Base-by-base conservation (phyloP, 805 yeast species). In the Torulaspora franciscae region DNA sequence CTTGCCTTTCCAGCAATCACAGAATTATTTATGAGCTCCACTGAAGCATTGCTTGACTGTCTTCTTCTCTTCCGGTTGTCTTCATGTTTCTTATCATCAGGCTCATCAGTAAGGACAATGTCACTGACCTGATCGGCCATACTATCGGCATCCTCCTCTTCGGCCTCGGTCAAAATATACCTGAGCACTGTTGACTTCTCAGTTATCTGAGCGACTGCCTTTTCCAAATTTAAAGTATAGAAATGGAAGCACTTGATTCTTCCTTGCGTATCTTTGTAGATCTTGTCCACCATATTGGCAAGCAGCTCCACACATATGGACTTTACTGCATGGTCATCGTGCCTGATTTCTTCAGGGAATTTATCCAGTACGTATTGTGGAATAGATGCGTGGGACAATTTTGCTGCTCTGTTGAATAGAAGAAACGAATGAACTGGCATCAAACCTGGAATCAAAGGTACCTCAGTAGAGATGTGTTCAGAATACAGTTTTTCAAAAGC, bases 211-310 rank as follows among this genome's bases (percentile, higher is more conserved):
- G 96, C 96, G 33, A 89, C 82, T 1, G 96, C 85, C 61, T 88
- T 88, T 65, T 93, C 99, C 61, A 93, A 73, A 62, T 93, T 93
- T 54, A 93, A 75, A 0, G 96, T 85, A 63, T 91, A 93, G 65
- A 93, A 89, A 64, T 93, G 99, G 69, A 85, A 83, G 2, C 96
- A 95, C 49, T 77, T 78, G n/a, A 84, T 70, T 37, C 81, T 68
- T 9, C 79, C 77, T 22, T 72, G 60, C 0, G 89, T 77, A 38
- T 73, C 70, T 2, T 66, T 53, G 55, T 76, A 72, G 23, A 89
- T 73, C 42, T 72, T 69, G 25, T 77, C 72, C 34, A 90, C 75
- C 44, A 87, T 80, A 19, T 82, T 79, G 19, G 75, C 71, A 46
- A 90, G 52, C 7, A 86, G 67, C 13, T 83, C 78, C n/a, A 90